These are phyloP conservation scores for Carallia brachiata DNA, from an alignment of 345 rosid genomes.

Conservation along the genomic window DNA sequence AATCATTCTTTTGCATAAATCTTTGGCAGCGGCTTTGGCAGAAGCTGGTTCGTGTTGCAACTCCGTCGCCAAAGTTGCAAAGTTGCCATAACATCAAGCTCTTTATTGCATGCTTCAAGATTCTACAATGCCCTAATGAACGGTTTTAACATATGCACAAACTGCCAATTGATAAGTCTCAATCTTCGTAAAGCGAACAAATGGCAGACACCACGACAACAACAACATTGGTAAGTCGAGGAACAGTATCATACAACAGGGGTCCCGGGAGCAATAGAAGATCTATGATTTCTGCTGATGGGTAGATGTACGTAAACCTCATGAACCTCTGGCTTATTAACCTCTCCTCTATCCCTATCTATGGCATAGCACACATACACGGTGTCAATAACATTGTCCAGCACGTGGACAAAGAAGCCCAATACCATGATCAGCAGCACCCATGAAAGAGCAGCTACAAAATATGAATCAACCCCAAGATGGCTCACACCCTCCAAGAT, in stretches of 20 bases:
- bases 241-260: constrained; percentile 37
- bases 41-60: too few species aligned
- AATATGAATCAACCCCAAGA: constrained; percentile 58
- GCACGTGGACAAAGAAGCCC: constrained; percentile 71
- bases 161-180: constrained; percentile 2
- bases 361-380: constrained; percentile 79
- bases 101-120: too few species aligned
- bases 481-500: constrained; percentile 58
- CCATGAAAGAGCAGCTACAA: constrained; percentile 66
- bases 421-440: constrained; percentile 47
- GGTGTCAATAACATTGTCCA: constrained; percentile 82
- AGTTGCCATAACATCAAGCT: too few species aligned
- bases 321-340: constrained; percentile 77
- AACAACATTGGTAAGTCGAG: constrained; percentile 5
- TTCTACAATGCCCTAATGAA: not conserved
- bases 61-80: too few species aligned
- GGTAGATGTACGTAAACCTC: constrained; percentile 83
- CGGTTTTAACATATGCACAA: constrained; percentile 27
- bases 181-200: not conserved
- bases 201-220: constrained; percentile 12
- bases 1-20: too few species aligned
- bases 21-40: too few species aligned
- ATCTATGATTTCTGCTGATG: constrained; percentile 55
- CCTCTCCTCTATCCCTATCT: constrained; percentile 83
- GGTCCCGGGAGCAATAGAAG: constrained; percentile 33